A percentile compares a stretch with the other conserved stretches of the same genome.
These are phyloP conservation scores for Lignosus rhinocerotis DNA, from an alignment of 1,284 basidiomycete genomes.

Conservation along the genomic window DNA sequence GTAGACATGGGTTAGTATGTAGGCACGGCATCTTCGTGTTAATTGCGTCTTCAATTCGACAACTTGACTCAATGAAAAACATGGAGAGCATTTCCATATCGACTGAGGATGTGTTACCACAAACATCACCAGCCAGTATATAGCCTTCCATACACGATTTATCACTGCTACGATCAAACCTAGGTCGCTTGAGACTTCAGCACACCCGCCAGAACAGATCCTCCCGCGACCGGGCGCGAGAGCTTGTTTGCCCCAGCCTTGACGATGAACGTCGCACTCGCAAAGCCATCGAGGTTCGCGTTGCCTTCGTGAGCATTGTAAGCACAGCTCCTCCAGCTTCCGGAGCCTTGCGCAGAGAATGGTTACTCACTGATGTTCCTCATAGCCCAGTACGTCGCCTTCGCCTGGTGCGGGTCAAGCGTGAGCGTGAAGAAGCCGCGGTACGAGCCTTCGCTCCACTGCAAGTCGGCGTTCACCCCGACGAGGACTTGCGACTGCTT, in stretches of 20 bases:
- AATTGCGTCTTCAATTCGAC: no score
- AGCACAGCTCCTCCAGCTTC: background rate
- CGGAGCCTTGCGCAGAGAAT: background rate
- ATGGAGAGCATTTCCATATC: no score
- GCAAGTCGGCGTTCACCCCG: conserved; percentile 50
- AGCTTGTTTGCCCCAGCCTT: conserved; percentile 52
- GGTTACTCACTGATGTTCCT: conserved; percentile 46
- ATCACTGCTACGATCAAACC: background rate
- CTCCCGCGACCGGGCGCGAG: conserved; percentile 55
- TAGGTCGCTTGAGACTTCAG: conserved; percentile 27
- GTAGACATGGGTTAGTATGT: no score
- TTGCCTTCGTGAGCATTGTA: conserved; percentile 30
- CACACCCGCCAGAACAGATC: conserved; percentile 43
- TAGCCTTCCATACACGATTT: no score
- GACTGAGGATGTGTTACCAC: no score
- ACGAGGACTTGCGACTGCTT: conserved; percentile 43
- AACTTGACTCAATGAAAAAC: no score
- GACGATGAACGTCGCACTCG: conserved; percentile 48
- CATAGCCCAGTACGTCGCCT: conserved; percentile 64
- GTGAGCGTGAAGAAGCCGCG: conserved; percentile 64
- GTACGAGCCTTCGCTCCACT: conserved; percentile 66
- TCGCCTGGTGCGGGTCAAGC: conserved; percentile 45
- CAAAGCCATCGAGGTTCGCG: conserved; percentile 52
- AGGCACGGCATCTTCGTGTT: no score
- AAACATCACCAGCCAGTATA: no score